Evolutionary conservation across 2,329 filamentous ascomycete species (phyloP), one percentile per base, ranked within the genome.

Genomic region (Trichophyton rubrum): DNA sequence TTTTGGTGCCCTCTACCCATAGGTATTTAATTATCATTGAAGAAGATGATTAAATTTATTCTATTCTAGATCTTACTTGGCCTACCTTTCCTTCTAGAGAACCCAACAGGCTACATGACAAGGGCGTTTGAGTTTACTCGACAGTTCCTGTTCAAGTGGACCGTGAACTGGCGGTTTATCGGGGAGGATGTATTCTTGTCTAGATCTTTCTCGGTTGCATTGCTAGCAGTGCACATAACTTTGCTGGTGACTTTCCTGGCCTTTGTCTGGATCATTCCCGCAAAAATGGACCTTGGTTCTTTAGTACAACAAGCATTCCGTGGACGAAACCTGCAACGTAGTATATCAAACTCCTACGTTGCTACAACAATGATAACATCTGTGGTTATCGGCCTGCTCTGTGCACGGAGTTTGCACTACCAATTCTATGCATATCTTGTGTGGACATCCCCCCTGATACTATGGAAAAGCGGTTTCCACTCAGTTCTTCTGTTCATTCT

Each of bases 121-220:
- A 81, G 88, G 64, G 90, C 93, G 0, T 99, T 99, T 70, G 90
- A 99, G 75, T 81, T 99, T 62, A 90, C 88, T 55, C 82, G 93
- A 60, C 85, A 89, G 67, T 99, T 99, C 75, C 80, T 96, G 68
- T 97, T 92, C 79, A 90, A 92, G 75, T 99, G 93, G 93, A 99
- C 93, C 0, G 93, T 99, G 66, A 99, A 99, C 74, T 99, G 93
- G 93, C 85, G 91, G 59, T 97, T 97, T 71, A 75, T 96, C n/a
- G 86, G 88, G 15, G 90, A 96, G 73, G 82, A 88, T 5, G 74
- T 77, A 0, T 99, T 99, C 68, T 80, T 95, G 55, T 87, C 84
- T 66, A 82, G 77, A 62, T 71, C 76, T 1, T 95, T 96, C 70
- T 83, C 90, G 27, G 67, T 86, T 17, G 73, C 75, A 13, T 79